Evolutionary conservation across 1,284 basidiomycete species (phyloP).

Genomic region (Cryptococcus sp.): DNA sequence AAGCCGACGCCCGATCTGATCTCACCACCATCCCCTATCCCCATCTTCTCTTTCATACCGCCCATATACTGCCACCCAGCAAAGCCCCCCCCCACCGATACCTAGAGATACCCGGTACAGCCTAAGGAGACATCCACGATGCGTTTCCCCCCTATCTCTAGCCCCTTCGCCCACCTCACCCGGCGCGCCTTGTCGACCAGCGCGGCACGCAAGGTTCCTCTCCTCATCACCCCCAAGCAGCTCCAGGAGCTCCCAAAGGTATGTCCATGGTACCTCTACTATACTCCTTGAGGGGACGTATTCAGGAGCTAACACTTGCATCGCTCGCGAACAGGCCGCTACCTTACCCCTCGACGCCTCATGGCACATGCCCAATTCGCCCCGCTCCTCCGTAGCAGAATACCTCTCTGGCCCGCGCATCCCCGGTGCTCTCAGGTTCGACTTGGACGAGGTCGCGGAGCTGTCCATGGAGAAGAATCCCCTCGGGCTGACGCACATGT

Average conservation of each 20-base stretch:
- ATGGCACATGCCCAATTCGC: slow-evolving; percentile 50
- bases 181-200: slow-evolving; percentile 10
- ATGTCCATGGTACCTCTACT: neutral
- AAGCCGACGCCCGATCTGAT: too few relatives aligned
- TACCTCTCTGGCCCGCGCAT: slow-evolving; percentile 56
- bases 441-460: slow-evolving; percentile 66
- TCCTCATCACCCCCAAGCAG: slow-evolving; percentile 39
- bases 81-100: too few relatives aligned
- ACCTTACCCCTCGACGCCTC: slow-evolving; percentile 45
- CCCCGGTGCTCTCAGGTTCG: slow-evolving; percentile 70
- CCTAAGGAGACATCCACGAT: neutral
- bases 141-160: slow-evolving; percentile 9
- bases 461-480: slow-evolving; percentile 51
- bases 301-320: neutral
- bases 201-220: slow-evolving; percentile 19
- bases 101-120: too few relatives aligned
- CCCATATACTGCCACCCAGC: too few relatives aligned
- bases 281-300: neutral
- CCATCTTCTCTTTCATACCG: too few relatives aligned
- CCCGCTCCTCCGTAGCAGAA: slow-evolving; percentile 42
- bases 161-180: slow-evolving; percentile 2
- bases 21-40: too few relatives aligned
- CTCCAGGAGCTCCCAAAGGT: slow-evolving; percentile 37
- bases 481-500: slow-evolving; percentile 87
- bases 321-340: slow-evolving; percentile 18